A percentile compares a stretch with the other conserved stretches of the same genome.
These are phyloP conservation scores for Trametes hirsuta DNA, from an alignment of 1,284 basidiomycete species.

Conservation along the genomic window DNA sequence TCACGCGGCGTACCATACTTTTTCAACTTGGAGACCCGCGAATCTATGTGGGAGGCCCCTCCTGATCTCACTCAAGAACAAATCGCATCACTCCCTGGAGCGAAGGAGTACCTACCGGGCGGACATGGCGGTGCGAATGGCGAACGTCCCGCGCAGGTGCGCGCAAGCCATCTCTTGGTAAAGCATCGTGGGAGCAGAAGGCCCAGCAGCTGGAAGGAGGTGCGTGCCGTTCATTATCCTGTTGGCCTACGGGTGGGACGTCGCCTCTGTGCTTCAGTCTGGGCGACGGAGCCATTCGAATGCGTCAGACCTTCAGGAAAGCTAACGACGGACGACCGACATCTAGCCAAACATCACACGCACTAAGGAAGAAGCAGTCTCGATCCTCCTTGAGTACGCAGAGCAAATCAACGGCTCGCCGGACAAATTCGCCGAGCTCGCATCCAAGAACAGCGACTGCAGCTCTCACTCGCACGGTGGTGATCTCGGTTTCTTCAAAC, in stretches of 20 bases:
- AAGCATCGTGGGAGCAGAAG: constrained; percentile 90
- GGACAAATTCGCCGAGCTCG: constrained; percentile 77
- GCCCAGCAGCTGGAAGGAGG: constrained; percentile 93
- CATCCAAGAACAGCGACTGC: constrained; percentile 82
- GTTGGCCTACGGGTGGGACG: background rate
- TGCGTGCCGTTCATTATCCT: constrained; percentile 43
- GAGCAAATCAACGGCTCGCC: constrained; percentile 60
- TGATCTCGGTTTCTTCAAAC: constrained; percentile 87
- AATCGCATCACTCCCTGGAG: constrained; percentile 71
- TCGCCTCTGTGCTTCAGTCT: background rate
- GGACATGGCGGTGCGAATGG: constrained; percentile 25
- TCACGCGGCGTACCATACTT: constrained; percentile 87
- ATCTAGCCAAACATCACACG: constrained; percentile 81
- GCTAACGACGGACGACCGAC: background rate
- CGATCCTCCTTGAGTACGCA: constrained; percentile 70
- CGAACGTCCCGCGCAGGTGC: constrained; percentile 61
- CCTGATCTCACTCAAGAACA: constrained; percentile 65
- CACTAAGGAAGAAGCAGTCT: constrained; percentile 87
- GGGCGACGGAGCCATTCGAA: background rate
- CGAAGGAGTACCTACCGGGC: constrained; percentile 49
- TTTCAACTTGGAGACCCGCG: constrained; percentile 73
- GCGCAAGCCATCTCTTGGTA: constrained; percentile 93
- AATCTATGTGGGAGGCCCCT: constrained; percentile 88
- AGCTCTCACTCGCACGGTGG: constrained; percentile 81
- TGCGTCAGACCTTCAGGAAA: background rate